Evolutionary conservation across 192 early-diverging fungal species (phyloP), one percentile per base, ranked within the genome.

Genomic region (Backusella morwellensis): DNA sequence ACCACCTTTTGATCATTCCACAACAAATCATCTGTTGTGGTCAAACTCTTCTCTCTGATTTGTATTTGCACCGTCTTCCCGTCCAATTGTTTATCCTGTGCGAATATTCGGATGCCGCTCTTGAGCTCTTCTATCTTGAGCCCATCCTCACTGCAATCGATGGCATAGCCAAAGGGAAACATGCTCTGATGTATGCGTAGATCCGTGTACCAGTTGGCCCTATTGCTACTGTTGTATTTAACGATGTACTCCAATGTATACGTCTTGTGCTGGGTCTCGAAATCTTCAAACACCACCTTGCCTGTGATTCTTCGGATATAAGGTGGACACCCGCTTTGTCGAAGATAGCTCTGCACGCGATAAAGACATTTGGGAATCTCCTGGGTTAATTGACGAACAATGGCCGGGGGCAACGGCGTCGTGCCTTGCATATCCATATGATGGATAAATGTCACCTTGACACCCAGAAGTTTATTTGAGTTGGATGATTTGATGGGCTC

Each of bases 381-480:
- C 17, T 69, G 59, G 0, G 84, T 74, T 2, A 85, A 34, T 14
- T 76, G 78, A 19, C 83, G 83, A 50, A 87, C 75, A 6, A 85
- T 83, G 6, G 80, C 76, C 3, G 70, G 72, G 12, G 86, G 82
- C 6, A 85, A 68, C 2, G 78, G 77, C 0, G 80, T 84, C 19
- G 80, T 76, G 44, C 85, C 78, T 78, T 87, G 84, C 32, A 80
- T 8, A 79, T 86, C 87, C 34, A 83, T 84, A 47, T 86, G 85
- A 21, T 79, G 81, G 15, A 88, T 76, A 79, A 81, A 88, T 0
- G 81, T 79, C 4, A 84, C 75, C 42, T 80, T 75, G 8, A 86
- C 81, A 26, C 82, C 75, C 0, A 74, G 32, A 0, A 77, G 78
- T 21, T 81, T 78, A 35, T 82, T 84, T 14, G 72, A 40, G 74